Base-by-base conservation (phyloP, 1,284 basidiomycete species). In the Sporisorium iseilematis-ciliati region DNA sequence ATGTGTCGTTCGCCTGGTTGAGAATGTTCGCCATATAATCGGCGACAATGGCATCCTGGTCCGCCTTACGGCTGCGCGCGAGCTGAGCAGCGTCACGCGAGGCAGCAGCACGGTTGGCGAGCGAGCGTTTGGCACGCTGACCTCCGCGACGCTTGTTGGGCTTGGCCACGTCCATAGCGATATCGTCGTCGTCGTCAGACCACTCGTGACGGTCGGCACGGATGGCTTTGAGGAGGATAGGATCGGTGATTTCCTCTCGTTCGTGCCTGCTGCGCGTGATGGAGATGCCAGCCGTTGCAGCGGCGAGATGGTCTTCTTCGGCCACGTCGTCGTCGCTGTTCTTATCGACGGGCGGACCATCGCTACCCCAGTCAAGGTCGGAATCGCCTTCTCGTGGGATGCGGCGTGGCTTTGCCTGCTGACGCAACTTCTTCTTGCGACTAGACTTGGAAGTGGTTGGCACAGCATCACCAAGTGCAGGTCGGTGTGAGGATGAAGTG, bases 1-100 rank as follows among this genome's bases (percentile, higher is more conserved):
- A 60, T 1, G 33, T n/a, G 12, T 57, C 56, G 20, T 49, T 25
- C n/a, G 65, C 59, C 21, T 69, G 70, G 33, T 62, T 56, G 62
- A 81, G 65, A 26, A 77, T 78, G 64, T 84, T 84, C 55, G 78
- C 72, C 64, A 83, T 79, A 63, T 82, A 84, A 40, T 84, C 82
- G 18, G 72, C 77, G n/a, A 84, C 49, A 20, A 83, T 75, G 7
- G 78, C 81, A 18, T 77, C 81, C 29, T 84, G 65, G 21, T 78
- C 63, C 1, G 61, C 65, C 40, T 77, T 65, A 14, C 69, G 72
- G 26, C 58, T 68, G 38, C 66, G 57, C 4, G 66, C 48, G n/a
- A 51, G 45, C 57, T 64, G 58, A 14, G 61, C 61, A 18, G 61
- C 57, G 49, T 57, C 50, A 50, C 61, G 70, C 8, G 55, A 57